phyloP scores from a whole-genome alignment of 164 flowering plant species.

The Dillenia turbinata region DNA sequence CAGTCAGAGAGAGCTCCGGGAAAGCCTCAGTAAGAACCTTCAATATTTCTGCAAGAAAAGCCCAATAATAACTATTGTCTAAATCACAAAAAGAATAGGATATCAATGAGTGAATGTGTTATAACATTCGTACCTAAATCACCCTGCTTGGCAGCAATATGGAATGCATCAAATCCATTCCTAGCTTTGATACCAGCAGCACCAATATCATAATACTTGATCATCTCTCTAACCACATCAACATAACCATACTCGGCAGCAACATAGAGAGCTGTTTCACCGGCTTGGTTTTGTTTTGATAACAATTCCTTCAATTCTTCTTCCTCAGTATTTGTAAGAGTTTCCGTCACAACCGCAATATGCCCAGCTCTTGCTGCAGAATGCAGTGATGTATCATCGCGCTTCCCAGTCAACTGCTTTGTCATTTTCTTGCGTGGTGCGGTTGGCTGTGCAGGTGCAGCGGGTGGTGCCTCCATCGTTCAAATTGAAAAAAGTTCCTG shows the following conservation, averaged over 20 bases:
- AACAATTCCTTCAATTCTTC: constrained; percentile 49
- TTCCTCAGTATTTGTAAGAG: constrained; percentile 35
- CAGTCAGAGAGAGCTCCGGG: constrained; percentile 84
- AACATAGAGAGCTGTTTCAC: constrained; percentile 83
- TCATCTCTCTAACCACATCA: constrained; percentile 74
- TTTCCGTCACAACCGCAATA: constrained; percentile 34
- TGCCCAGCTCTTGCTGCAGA: constrained; percentile 73
- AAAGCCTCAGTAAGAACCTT: constrained; percentile 59
- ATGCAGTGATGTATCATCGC: constrained; percentile 74
- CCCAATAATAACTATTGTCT: not conserved
- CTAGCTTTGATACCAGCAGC: constrained; percentile 79
- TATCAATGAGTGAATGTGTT: not conserved
- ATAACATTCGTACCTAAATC: constrained; percentile 51
- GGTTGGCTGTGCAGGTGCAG: constrained; percentile 18
- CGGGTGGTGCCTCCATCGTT: constrained; percentile 35
- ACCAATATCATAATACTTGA: constrained; percentile 54
- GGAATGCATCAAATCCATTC: constrained; percentile 92
- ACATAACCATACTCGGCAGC: constrained; percentile 87
- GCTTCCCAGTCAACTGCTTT: constrained; percentile 75
- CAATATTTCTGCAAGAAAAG: constrained; percentile 49
- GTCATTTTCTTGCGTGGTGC: constrained; percentile 59
- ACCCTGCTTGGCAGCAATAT: constrained; percentile 95
- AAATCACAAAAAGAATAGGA: not conserved
- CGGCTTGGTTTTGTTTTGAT: constrained; percentile 68
- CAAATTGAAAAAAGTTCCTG: constrained; percentile 2